Conservation (phyloP, 2,329 filamentous ascomycete genomes). For the Phyllosticta citribraziliensis region DNA sequence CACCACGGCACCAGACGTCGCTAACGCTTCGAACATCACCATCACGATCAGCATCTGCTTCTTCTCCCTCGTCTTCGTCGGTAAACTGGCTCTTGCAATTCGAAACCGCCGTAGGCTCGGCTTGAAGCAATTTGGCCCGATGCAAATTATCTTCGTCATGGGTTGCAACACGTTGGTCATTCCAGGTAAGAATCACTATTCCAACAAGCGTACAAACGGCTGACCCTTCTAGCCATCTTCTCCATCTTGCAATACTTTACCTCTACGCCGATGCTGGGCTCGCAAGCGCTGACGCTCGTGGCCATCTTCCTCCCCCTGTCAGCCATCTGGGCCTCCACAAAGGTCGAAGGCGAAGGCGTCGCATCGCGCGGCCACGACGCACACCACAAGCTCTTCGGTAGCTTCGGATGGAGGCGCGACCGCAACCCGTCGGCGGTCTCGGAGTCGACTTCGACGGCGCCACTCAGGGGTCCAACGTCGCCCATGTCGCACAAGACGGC, state of each 20-base stretch:
- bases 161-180: conserved; percentile 56
- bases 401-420: not conserved
- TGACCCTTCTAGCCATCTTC: conserved; percentile 45
- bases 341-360: conserved; percentile 16
- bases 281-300: conserved; percentile 47
- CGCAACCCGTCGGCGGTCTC: not conserved
- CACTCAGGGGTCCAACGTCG: not conserved
- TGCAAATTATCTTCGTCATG: conserved; percentile 60
- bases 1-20: conserved; percentile 14
- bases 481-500: not conserved
- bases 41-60: conserved; percentile 49
- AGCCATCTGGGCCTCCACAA: conserved; percentile 51
- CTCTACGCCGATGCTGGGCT: conserved; percentile 44
- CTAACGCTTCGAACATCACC: conserved; percentile 37
- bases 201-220: conserved; percentile 8
- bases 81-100: conserved; percentile 51
- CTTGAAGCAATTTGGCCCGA: conserved; percentile 51
- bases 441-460: not conserved
- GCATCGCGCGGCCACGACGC: conserved; percentile 16
- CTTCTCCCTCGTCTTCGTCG: conserved; percentile 52
- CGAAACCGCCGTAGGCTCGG: conserved; percentile 46
- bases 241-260: conserved; percentile 45
- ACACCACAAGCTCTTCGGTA: conserved; percentile 15
- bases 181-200: conserved; percentile 40
- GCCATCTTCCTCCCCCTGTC: conserved; percentile 57